Evolutionary conservation across 306 rosid species (phyloP), one percentile per base, ranked within the genome.

Genomic region (Ziziphus jujuba): DNA sequence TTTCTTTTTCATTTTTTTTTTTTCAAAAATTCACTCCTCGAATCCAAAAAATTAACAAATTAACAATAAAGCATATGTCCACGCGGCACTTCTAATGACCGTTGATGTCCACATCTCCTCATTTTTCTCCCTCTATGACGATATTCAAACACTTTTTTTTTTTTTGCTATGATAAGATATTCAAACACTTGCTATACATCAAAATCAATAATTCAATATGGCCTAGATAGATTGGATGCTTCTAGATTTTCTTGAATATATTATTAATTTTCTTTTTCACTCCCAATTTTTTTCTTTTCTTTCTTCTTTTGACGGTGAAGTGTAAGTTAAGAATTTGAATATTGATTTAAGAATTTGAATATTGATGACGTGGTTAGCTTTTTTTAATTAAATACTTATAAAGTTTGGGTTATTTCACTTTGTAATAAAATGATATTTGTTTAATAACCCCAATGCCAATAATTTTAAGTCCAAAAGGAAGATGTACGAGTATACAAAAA

Each of bases 351-450:
- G 54, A 61, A 23, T 62, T 56, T 36, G 66, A 36, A 28, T 28
- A 40, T 50, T 63, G 71, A 61, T 57, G 75, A 76, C 35, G 67
- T 57, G 49, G 16, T 57, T 48, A 8, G 24, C 55, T 20, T 48
- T 49, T 24, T 31, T 60, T 43, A 47, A 60, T 21, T 35, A 23
- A 44, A 35, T 24, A 70, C 45, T 60, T 50, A 38, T 36, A 65
- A 73, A 79, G 73, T 73, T 55, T 69, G 82, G 77, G 23, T 47
- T 24, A 40, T 9, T 73, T 72, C 72, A 71, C 72, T 74, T 71
- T 71, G 83, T 63, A 77, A 21, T 61, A 43, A 40, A 40, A 40
- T 40, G 45, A 0, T 40, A 40, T 40, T 40, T 8, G 45, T 40
- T 40, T 40, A 40, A 40, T 40, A 3, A 6, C 11, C 10, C 11